Percentiles rank a stretch among this genome's conserved stretches.
Evolutionary conservation across 768 basidiomycete species (phyloP).

Genomic region (Trametes gibbosa): DNA sequence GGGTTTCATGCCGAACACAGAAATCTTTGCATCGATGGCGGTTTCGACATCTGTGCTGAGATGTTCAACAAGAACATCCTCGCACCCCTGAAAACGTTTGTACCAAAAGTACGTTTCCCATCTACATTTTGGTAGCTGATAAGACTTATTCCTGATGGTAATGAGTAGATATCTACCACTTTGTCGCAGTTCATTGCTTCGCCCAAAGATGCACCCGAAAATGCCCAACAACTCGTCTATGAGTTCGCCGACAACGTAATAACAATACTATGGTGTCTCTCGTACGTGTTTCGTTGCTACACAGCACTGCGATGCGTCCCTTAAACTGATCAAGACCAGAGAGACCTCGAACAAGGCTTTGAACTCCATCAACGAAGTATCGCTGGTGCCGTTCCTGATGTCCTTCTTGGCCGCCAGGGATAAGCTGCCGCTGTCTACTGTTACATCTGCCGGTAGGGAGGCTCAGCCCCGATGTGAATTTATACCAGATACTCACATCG

Average conservation of each 20-base stretch:
- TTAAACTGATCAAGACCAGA: conserved; percentile 39
- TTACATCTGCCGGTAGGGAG: conserved; percentile 73
- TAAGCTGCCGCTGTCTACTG: conserved; percentile 65
- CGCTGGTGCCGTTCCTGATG: conserved; percentile 81
- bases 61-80: conserved; percentile 97
- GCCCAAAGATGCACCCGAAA: conserved; percentile 64
- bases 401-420: conserved; percentile 78
- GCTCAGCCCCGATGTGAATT: background rate
- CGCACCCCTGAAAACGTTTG: conserved; percentile 67
- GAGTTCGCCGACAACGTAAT: conserved; percentile 92
- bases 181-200: conserved; percentile 64
- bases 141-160: background rate
- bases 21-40: conserved; percentile 79
- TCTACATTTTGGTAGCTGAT: background rate
- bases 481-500: background rate
- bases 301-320: background rate
- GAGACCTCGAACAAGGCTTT: conserved; percentile 94
- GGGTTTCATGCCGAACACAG: background rate
- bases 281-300: conserved; percentile 54
- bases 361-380: conserved; percentile 78
- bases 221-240: conserved; percentile 72
- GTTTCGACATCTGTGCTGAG: conserved; percentile 92
- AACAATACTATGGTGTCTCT: conserved; percentile 91
- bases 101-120: conserved; percentile 61
- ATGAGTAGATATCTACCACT: conserved; percentile 64